Conservation (phyloP, 192 early-diverging fungal genomes). For the Linnemannia zychae region DNA sequence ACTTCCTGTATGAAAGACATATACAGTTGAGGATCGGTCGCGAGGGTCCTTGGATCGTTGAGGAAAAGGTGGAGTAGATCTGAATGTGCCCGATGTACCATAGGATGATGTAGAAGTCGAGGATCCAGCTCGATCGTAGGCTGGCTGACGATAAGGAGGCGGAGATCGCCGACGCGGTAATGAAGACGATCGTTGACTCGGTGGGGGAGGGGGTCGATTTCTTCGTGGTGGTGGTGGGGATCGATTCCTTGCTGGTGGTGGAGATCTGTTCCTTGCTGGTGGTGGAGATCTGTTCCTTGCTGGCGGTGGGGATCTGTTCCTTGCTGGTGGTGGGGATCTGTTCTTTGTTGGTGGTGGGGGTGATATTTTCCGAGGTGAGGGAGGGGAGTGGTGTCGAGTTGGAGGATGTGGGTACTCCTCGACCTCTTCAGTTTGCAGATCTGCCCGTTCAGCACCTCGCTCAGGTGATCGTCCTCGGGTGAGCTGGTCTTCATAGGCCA, state of each 20-base stretch:
- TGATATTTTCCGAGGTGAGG: neutral
- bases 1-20: neutral
- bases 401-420: neutral
- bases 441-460: neutral
- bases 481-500: neutral
- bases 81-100: neutral
- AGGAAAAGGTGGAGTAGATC: neutral
- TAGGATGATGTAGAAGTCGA: neutral
- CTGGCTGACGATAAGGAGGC: neutral
- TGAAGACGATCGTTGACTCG: neutral
- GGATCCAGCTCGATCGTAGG: neutral
- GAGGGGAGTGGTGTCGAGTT: neutral
- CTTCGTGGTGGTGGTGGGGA: neutral
- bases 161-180: neutral
- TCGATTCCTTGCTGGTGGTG: neutral
- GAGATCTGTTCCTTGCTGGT: too few relatives aligned
- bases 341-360: too few relatives aligned
- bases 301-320: too few relatives aligned
- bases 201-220: neutral
- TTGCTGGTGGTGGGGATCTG: neutral
- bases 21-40: neutral
- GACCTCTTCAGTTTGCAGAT: neutral
- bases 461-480: neutral
- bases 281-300: neutral
- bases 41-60: constrained; percentile 3